Evolutionary conservation across 371 early-diverging fungal genomes (phyloP).

Genomic region (Mucor lusitanicus): DNA sequence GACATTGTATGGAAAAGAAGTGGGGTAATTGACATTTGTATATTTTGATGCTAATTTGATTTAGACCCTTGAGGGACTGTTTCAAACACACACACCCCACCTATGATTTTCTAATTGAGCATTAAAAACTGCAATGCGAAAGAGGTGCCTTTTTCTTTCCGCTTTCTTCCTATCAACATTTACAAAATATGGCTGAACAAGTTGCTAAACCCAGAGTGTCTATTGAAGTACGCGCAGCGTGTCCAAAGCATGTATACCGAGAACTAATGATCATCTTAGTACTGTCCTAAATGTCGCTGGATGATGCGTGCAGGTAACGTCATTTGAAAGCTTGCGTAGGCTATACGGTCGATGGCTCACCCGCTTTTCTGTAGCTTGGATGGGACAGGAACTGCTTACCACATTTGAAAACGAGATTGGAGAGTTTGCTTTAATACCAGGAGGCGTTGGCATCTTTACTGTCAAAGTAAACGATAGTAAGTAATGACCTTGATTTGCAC

Average conservation of each 20-base stretch:
- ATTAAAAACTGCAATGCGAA: not conserved
- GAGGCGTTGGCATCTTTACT: constrained; percentile 60
- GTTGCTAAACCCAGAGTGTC: not conserved
- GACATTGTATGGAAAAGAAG: not conserved
- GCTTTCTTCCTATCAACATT: not conserved
- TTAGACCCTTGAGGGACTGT: not conserved
- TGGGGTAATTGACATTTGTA: not conserved
- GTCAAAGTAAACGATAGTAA: constrained; percentile 63
- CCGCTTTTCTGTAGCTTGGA: constrained; percentile 53
- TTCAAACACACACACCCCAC: not conserved
- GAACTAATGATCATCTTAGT: constrained; percentile 18
- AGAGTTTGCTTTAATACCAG: constrained; percentile 69
- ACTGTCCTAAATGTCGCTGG: constrained; percentile 52
- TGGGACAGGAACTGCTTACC: constrained; percentile 69
- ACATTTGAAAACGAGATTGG: constrained; percentile 67
- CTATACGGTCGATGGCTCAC: not conserved
- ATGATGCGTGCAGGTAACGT: constrained; percentile 45
- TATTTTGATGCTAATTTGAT: not conserved
- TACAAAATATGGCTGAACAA: not conserved
- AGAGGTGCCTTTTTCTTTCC: not conserved
- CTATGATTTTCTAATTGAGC: not conserved
- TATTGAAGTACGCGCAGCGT: not conserved
- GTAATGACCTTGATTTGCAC: not conserved
- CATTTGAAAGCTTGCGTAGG: not conserved
- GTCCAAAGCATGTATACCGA: too few species aligned